Evolutionary conservation across 768 basidiomycete genomes (phyloP).

Genomic region (Albatrellus ellisii): DNA sequence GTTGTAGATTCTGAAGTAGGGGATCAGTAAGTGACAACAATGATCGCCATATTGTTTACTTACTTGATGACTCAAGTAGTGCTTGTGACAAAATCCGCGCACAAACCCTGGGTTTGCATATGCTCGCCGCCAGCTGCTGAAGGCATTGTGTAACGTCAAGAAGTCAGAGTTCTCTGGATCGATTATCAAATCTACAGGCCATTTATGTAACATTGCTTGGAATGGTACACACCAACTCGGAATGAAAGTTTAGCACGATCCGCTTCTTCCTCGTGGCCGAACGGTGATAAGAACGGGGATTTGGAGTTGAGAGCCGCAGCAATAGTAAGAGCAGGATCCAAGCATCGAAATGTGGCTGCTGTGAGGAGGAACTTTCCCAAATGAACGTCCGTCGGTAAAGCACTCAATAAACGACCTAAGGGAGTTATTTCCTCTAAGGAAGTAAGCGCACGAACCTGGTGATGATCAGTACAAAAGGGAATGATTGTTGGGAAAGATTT

Average conservation of each 20-base stretch:
- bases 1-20: slow-evolving; percentile 62
- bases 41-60: slow-evolving; percentile 2
- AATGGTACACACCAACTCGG: slow-evolving; percentile 49
- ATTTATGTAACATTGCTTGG: not conserved
- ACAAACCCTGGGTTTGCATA: slow-evolving; percentile 47
- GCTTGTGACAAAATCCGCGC: slow-evolving; percentile 65
- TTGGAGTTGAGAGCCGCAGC: slow-evolving; percentile 88
- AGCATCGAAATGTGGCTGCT: slow-evolving; percentile 73
- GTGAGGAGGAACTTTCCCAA: slow-evolving; percentile 86
- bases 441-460: slow-evolving; percentile 76
- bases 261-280: slow-evolving; percentile 80
- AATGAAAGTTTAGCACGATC: slow-evolving; percentile 75
- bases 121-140: slow-evolving; percentile 73
- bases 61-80: slow-evolving; percentile 78
- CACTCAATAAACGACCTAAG: slow-evolving; percentile 82
- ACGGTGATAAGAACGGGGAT: slow-evolving; percentile 82
- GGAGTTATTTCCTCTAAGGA: slow-evolving; percentile 83
- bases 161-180: slow-evolving; percentile 85
- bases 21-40: not conserved
- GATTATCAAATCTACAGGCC: not conserved
- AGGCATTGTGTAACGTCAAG: slow-evolving; percentile 84
- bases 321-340: slow-evolving; percentile 95
- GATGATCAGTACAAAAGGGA: slow-evolving; percentile 1
- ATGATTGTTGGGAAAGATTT: not conserved
- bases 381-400: slow-evolving; percentile 91